Conservation (phyloP, 176 grass and related monocot genomes). For the Aegilops tauschii region DNA sequence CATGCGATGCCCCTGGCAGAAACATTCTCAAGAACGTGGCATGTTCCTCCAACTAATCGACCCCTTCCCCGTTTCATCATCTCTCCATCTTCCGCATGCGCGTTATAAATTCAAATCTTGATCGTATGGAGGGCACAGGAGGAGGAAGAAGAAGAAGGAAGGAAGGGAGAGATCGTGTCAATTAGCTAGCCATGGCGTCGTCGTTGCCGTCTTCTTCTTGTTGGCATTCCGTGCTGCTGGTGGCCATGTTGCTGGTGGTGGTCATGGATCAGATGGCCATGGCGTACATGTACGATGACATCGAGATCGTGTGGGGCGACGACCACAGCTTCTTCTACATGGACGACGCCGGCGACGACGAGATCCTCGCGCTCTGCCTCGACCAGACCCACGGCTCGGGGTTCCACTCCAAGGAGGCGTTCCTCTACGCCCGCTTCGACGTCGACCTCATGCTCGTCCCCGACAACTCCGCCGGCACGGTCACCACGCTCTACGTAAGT, state of each 20-base stretch:
- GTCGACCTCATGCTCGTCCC: conserved; percentile 65
- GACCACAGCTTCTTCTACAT: conserved; percentile 40
- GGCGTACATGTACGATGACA: not conserved
- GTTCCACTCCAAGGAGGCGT: conserved; percentile 50
- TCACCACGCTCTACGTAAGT: conserved; percentile 69
- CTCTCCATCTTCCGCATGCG: not conserved
- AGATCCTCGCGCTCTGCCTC: conserved; percentile 34
- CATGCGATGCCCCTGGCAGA: conserved; percentile 14
- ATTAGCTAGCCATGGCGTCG: not conserved
- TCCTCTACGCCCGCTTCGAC: conserved; percentile 58
- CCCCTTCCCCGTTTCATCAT: not conserved
- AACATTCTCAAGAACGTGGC: conserved; percentile 25
- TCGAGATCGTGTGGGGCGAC: conserved; percentile 29
- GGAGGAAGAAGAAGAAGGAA: not conserved
- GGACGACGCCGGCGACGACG: not conserved
- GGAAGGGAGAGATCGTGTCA: not conserved
- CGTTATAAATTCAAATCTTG: conserved; percentile 12
- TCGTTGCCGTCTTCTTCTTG: not conserved
- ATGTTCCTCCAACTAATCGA: not conserved
- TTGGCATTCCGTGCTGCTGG: not conserved
- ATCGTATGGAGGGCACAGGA: too few species aligned
- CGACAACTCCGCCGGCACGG: conserved; percentile 73
- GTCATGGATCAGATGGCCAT: not conserved
- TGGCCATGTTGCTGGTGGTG: not conserved
- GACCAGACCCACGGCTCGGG: conserved; percentile 49